Conservation (phyloP, 345 rosid species). For the Barbarea vulgaris region DNA sequence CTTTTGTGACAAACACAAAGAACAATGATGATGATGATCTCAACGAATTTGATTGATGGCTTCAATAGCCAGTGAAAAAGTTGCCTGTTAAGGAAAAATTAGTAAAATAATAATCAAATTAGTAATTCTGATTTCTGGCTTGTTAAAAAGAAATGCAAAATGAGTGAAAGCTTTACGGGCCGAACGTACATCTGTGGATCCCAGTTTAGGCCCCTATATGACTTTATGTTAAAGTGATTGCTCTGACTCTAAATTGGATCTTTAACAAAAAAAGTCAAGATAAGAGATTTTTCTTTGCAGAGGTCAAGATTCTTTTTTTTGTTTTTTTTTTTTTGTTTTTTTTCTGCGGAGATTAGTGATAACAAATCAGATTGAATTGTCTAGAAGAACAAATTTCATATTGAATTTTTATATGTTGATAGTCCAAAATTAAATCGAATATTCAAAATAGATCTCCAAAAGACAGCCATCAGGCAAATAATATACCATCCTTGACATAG, state of each 20-base stretch:
- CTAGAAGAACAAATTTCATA: neutral
- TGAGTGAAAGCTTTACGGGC: conserved; percentile 1
- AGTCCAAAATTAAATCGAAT: neutral
- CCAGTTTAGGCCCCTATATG: neutral
- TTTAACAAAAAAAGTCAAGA: neutral
- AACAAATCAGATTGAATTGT: neutral
- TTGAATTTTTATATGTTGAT: neutral
- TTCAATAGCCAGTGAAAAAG: neutral
- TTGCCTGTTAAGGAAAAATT: neutral
- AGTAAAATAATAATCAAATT: too few species aligned
- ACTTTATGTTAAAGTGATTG: neutral
- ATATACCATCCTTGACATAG: neutral
- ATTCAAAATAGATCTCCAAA: neutral
- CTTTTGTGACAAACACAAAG: neutral
- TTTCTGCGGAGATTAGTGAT: neutral
- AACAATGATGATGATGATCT: neutral
- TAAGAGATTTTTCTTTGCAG: conserved; percentile 4
- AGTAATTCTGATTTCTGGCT: neutral
- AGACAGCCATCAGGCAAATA: neutral
- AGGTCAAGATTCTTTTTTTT: neutral
- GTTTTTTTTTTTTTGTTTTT: neutral
- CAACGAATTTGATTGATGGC: neutral
- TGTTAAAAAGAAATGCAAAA: neutral
- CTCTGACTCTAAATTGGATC: neutral
- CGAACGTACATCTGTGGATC: neutral